A percentile compares a stretch with the other conserved stretches of the same genome.
Conservation (phyloP, 2,329 filamentous ascomycete species). For the Xylaria sp. region DNA sequence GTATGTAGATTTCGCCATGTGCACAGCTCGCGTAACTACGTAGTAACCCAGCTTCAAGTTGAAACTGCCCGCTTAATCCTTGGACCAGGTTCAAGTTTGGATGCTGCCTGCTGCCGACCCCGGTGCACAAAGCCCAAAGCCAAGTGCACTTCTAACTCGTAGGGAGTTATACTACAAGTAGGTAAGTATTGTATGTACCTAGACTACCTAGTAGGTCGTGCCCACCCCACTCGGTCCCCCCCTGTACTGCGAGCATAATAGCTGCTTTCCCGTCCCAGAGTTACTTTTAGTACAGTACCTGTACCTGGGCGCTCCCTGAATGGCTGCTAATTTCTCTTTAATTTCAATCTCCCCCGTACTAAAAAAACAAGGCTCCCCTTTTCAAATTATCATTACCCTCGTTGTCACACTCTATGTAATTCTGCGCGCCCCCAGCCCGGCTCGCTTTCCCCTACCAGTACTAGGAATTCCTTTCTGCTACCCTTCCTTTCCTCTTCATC, state of each 20-base stretch:
- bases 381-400: conserved; percentile 49
- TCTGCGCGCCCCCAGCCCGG: conserved; percentile 37
- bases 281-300: conserved; percentile 22
- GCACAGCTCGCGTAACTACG: not conserved
- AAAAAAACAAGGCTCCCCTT: conserved; percentile 51
- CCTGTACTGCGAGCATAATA: conserved; percentile 29
- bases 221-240: not conserved
- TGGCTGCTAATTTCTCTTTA: conserved; percentile 44
- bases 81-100: not conserved
- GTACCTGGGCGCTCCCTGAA: conserved; percentile 43
- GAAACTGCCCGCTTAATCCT: conserved; percentile 1
- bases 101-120: not conserved
- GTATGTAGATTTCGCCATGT: not conserved
- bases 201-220: not conserved
- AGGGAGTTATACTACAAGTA: not conserved
- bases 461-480: conserved; percentile 38
- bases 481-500: conserved; percentile 32
- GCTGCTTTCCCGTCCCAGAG: conserved; percentile 38
- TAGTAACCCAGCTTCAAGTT: conserved; percentile 1
- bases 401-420: conserved; percentile 39
- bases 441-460: conserved; percentile 40
- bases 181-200: conserved; percentile 7
- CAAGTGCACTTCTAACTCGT: not conserved
- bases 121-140: not conserved
- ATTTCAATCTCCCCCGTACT: conserved; percentile 47